These are phyloP conservation scores for Conringia planisiliqua DNA, from an alignment of 345 rosid species.

Conservation along the genomic window DNA sequence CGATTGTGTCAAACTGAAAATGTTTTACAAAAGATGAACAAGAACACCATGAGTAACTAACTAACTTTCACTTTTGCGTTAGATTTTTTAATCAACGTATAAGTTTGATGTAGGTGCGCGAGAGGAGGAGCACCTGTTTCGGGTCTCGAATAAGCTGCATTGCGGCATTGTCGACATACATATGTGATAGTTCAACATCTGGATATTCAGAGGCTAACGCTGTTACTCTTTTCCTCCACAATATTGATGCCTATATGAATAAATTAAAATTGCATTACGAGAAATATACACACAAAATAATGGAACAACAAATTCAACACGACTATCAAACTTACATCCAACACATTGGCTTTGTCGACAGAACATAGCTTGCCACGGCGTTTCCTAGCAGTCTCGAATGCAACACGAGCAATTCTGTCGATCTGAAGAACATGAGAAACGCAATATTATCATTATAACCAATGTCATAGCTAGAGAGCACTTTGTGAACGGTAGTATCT, in stretches of 20 bases:
- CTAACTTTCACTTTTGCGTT: background rate
- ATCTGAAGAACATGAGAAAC: conserved; percentile 42
- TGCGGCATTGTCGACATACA: conserved; percentile 96
- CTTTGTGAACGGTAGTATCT: background rate
- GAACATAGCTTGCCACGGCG: conserved; percentile 83
- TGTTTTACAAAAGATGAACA: conserved; percentile 7
- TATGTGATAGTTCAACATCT: conserved; percentile 87
- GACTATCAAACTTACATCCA: conserved; percentile 51
- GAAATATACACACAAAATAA: background rate
- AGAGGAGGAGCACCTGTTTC: conserved; percentile 63
- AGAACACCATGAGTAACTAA: background rate
- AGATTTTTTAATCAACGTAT: background rate
- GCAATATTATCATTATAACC: conserved; percentile 8
- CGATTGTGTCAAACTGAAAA: conserved; percentile 91
- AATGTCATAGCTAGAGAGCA: background rate
- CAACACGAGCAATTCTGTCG: conserved; percentile 94
- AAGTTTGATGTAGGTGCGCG: background rate
- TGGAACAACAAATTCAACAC: background rate
- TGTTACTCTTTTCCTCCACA: conserved; percentile 81
- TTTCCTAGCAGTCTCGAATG: conserved; percentile 89
- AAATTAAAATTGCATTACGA: background rate
- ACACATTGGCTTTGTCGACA: conserved; percentile 95
- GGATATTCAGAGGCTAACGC: conserved; percentile 81
- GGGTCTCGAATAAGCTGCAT: conserved; percentile 96
- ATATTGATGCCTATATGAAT: conserved; percentile 67